Base-by-base conservation (phyloP, 441 rosid genomes). In the Biscutella auriculata region DNA sequence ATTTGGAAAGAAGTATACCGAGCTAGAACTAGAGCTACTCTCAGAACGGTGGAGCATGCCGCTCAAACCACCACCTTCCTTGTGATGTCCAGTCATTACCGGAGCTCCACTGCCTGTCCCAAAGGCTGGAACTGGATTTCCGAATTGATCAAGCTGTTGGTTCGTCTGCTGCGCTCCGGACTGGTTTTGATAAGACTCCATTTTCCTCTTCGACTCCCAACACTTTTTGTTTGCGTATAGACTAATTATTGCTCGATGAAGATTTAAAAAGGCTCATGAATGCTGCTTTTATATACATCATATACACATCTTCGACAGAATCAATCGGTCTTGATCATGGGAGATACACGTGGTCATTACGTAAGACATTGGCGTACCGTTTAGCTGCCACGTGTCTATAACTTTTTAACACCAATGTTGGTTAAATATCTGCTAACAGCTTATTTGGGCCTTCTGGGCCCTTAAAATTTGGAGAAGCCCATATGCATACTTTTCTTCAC, bases 21-120 rank as follows among this genome's bases (percentile, higher is more conserved):
- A 63, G 43, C 67, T 62, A 9, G 66, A 65, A 29, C 72, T 67
- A 23, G 70, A 66, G 41, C 62, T 67, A 47, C 72, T 67, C 9
- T 52, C 62, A 9, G 72, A 61, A 27, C 63, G 67, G 53, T 47
- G 72, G 61, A 67, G 67, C 62, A 61, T 40, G 35, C 62, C 47
- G 23, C 52, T 61, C 52, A 67, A 61, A 21, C 52, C 67, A 23
- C 66, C 71, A 30, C 71, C 66, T 48, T 53, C 65, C n/a, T n/a
- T n/a, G n/a, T n/a, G n/a, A n/a, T n/a, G n/a, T n/a, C n/a, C n/a
- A 10, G 48, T 57, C 43, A 46, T 39, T 30, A 12, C 32, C 11
- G 62, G 71, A 36, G 57, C 17, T 19, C 14, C 55, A 30, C 14
- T 40, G 16, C 57, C 54, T 16, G 58, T 40, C 51, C 44, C 71